phyloP scores from a whole-genome alignment of 2,329 filamentous ascomycete genomes.

The Fusarium succisae region DNA sequence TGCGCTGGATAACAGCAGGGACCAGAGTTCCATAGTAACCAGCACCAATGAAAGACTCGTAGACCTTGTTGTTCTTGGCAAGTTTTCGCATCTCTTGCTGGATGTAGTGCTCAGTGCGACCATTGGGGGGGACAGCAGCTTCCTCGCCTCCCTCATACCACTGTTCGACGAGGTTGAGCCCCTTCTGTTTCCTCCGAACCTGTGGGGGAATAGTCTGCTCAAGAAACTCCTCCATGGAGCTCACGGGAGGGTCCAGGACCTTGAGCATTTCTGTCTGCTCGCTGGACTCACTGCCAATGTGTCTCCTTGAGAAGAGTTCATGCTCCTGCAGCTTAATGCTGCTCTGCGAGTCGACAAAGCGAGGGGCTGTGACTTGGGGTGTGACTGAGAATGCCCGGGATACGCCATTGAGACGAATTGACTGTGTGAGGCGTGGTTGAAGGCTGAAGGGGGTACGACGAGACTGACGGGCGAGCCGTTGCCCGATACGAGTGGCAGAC shows the following conservation, averaged over 20 bases:
- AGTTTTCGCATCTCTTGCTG: constrained; percentile 68
- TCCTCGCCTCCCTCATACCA: constrained; percentile 41
- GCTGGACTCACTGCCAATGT: constrained; percentile 81
- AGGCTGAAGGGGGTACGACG: constrained; percentile 29
- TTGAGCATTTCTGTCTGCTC: constrained; percentile 82
- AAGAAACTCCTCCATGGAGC: constrained; percentile 83
- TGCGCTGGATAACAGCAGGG: constrained; percentile 90
- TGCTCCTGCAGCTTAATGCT: constrained; percentile 35
- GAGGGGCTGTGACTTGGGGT: constrained; percentile 19
- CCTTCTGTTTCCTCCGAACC: constrained; percentile 57
- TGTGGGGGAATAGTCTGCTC: constrained; percentile 82
- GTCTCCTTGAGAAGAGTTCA: constrained; percentile 74
- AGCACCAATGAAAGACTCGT: constrained; percentile 80
- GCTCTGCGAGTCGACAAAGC: constrained; percentile 34
- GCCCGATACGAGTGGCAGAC: constrained; percentile 41
- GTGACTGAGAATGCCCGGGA: constrained; percentile 31
- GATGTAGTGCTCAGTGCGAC: constrained; percentile 43
- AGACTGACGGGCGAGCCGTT: constrained; percentile 40
- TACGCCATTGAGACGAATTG: constrained; percentile 21
- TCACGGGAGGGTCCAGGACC: constrained; percentile 77
- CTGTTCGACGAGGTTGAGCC: constrained; percentile 43
- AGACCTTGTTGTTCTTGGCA: constrained; percentile 48
- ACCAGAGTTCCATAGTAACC: constrained; percentile 89
- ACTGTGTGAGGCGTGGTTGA: constrained; percentile 31
- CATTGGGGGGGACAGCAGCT: constrained; percentile 34